A percentile compares a stretch with the other conserved stretches of the same genome.
Evolutionary conservation across 129 eudicot genomes (phyloP).

Genomic region (Smallanthus sonchifolius): DNA sequence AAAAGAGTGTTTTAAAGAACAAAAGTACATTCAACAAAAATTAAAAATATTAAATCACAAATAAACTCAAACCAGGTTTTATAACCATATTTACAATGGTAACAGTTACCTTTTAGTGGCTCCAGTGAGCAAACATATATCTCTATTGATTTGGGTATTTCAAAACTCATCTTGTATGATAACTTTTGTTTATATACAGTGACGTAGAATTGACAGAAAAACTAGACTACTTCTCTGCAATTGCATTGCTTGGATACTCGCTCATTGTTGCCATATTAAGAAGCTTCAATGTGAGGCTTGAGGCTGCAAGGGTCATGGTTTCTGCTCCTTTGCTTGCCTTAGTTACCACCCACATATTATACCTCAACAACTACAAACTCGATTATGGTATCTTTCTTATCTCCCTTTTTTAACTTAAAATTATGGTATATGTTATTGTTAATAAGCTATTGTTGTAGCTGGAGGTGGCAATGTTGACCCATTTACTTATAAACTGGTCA

Average conservation of each 20-base stretch:
- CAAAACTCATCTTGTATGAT: background rate
- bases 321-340: constrained; percentile 86
- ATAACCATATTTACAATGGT: background rate
- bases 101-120: background rate
- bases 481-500: background rate
- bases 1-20: background rate
- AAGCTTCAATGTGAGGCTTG: constrained; percentile 62
- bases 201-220: constrained; percentile 75
- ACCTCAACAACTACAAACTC: constrained; percentile 69
- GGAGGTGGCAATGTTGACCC: background rate
- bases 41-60: background rate
- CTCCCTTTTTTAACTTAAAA: background rate
- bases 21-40: background rate
- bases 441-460: background rate
- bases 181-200: constrained; percentile 38
- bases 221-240: constrained; percentile 77
- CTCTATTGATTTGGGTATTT: background rate
- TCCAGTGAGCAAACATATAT: background rate
- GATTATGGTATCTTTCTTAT: constrained; percentile 65
- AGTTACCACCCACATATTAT: constrained; percentile 73
- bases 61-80: background rate
- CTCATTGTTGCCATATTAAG: constrained; percentile 66
- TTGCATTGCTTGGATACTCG: constrained; percentile 80
- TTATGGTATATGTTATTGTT: background rate
- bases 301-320: constrained; percentile 91